Evolutionary conservation across 2,329 filamentous ascomycete genomes (phyloP).

Genomic region (Colletotrichum simmondsii): DNA sequence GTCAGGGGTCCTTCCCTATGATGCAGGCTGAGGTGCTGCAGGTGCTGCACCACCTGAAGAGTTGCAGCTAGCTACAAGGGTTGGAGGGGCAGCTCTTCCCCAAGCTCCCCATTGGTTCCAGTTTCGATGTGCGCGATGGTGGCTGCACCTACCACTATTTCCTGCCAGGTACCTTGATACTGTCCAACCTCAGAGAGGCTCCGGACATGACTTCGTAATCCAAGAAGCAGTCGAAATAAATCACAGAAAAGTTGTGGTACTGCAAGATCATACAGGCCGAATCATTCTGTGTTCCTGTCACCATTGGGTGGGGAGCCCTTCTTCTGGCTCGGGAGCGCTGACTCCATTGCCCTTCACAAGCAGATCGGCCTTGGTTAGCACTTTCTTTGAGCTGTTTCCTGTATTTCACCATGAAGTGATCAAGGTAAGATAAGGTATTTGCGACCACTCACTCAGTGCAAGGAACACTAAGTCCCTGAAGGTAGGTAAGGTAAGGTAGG

Average conservation of each 20-base stretch:
- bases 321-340: neutral
- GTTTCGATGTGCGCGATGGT: neutral
- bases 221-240: neutral
- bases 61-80: conserved; percentile 14
- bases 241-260: neutral
- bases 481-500: too few species aligned
- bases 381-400: neutral
- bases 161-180: neutral
- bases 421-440: neutral
- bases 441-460: neutral
- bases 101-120: conserved; percentile 25
- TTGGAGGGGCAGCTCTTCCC: too few species aligned
- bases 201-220: neutral
- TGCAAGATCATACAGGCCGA: neutral
- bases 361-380: neutral
- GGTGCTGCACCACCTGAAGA: neutral
- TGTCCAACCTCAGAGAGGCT: neutral
- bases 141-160: neutral
- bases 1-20: conserved; percentile 17
- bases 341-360: neutral
- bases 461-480: too few species aligned
- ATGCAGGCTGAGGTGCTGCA: too few species aligned
- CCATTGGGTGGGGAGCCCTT: neutral
- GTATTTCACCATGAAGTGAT: neutral
- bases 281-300: neutral